Evolutionary conservation across 2,329 filamentous ascomycete species (phyloP), one percentile per base, ranked within the genome.

Genomic region (Cladophialophora bantiana): DNA sequence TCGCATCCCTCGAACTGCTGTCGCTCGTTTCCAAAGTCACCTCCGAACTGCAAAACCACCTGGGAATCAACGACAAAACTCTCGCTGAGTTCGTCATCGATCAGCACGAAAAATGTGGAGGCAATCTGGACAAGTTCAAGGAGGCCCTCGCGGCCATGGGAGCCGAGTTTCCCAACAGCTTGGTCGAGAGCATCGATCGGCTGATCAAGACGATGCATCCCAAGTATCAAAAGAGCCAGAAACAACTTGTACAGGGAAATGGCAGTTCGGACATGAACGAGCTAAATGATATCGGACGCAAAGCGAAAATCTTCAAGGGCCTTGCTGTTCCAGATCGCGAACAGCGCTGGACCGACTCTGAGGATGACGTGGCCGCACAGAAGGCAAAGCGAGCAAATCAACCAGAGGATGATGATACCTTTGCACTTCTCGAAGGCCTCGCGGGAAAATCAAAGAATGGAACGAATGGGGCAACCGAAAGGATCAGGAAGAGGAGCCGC

Each of bases 61-160:
- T 98, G 67, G 93, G 94, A 64, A 88, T 97, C 74, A 91, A 87
- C 77, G 94, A 99, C 81, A 97, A 96, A 80, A 97, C 93, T 4
- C 88, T 99, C 32, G 94, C 95, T 73, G 95, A 99, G 79, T 99
- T 97, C 77, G 88, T 99, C 74, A 97, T 99, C 76, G 91, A 91
- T 68, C 91, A 97, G 77, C 92, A 96, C 74, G 80, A 90, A 77
- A 87, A 94, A 85, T 91, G 89, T 81, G 85, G 83, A 59, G 68
- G 66, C 35, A 86, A 85, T 34, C 83, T 92, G 64, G 79, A 85
- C 60, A 89, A 91, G 34, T 99, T 98, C 82, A 91, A 91, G 81
- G 82, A 83, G 71, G 88, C 88, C 75, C 84, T 98, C 71, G 87
- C 89, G 72, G 87, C 84, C 35, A 89, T 96, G 79, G 92, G 91